Conservation (phyloP, 176 grass and related monocot species). For the Saccharum spontaneum region DNA sequence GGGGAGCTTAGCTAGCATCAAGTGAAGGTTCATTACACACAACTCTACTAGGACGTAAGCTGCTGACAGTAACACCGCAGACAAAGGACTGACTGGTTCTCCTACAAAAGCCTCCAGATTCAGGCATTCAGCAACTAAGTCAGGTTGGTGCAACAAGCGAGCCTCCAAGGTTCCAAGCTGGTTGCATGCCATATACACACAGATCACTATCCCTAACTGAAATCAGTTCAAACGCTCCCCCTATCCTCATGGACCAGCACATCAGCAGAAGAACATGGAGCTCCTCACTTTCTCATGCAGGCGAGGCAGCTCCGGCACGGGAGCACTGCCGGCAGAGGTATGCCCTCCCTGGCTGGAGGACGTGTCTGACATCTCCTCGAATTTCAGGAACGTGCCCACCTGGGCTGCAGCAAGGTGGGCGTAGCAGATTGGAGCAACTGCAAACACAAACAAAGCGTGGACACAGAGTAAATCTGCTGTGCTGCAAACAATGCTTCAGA, state of each 20-base stretch:
- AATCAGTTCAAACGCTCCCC: neutral
- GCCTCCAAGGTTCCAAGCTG: neutral
- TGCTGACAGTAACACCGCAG: no score
- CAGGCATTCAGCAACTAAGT: neutral
- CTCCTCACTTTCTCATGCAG: slow-evolving; percentile 78
- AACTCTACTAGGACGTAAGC: no score
- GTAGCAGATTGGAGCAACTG: slow-evolving; percentile 89
- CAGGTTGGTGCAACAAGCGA: neutral
- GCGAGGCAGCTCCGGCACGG: slow-evolving; percentile 67
- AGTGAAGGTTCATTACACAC: neutral
- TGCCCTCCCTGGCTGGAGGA: slow-evolving; percentile 77
- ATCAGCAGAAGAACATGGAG: slow-evolving; percentile 95
- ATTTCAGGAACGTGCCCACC: slow-evolving; percentile 76
- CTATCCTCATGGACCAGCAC: neutral
- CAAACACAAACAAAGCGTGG: neutral
- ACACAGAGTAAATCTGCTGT: neutral
- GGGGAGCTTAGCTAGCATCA: neutral
- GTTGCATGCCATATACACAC: neutral
- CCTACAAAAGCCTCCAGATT: neutral
- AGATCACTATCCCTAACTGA: neutral
- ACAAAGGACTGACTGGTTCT: neutral
- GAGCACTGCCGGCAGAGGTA: slow-evolving; percentile 28
- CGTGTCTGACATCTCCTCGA: slow-evolving; percentile 69
- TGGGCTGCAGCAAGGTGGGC: slow-evolving; percentile 77
- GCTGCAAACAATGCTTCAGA: neutral